Evolutionary conservation across 768 basidiomycete genomes (phyloP).

Genomic region (Pisolithus albus): DNA sequence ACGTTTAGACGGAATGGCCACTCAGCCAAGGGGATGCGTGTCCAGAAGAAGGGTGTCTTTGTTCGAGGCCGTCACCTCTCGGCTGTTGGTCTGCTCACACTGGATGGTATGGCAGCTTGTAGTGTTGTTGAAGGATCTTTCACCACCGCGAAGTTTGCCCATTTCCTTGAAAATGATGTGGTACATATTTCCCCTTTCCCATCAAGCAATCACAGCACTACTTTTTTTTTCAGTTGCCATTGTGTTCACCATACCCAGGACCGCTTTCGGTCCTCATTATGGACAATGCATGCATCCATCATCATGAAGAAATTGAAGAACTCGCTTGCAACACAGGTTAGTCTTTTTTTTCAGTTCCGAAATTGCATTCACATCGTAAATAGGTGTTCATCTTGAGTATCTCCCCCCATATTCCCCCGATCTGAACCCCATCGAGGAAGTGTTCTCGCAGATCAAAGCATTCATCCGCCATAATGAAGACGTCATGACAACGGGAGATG

Average conservation of each 20-base stretch:
- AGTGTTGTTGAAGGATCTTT: too few relatives aligned
- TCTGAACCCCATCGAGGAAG: slow-evolving; percentile 35
- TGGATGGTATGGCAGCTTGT: too few relatives aligned
- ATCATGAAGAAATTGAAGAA: too few relatives aligned
- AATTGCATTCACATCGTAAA: too few relatives aligned
- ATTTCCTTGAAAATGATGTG: too few relatives aligned
- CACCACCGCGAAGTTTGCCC: too few relatives aligned
- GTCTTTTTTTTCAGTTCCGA: too few relatives aligned
- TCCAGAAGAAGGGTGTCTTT: background rate
- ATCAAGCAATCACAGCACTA: background rate
- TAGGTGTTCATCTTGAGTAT: slow-evolving; percentile 24
- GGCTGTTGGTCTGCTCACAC: too few relatives aligned
- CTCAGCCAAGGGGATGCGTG: background rate
- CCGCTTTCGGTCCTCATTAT: too few relatives aligned
- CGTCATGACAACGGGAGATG: background rate
- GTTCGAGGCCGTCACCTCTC: background rate
- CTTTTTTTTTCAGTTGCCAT: slow-evolving; percentile 3
- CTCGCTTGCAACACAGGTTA: too few relatives aligned
- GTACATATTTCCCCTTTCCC: background rate
- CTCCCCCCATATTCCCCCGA: slow-evolving; percentile 35
- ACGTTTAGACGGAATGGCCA: background rate
- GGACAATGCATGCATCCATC: too few relatives aligned
- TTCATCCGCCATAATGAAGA: slow-evolving; percentile 18
- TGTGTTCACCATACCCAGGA: too few relatives aligned
- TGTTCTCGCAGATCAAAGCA: slow-evolving; percentile 32